Base-by-base conservation (phyloP, 352 stramenopile genomes). In the Phytophthora uliginosa region DNA sequence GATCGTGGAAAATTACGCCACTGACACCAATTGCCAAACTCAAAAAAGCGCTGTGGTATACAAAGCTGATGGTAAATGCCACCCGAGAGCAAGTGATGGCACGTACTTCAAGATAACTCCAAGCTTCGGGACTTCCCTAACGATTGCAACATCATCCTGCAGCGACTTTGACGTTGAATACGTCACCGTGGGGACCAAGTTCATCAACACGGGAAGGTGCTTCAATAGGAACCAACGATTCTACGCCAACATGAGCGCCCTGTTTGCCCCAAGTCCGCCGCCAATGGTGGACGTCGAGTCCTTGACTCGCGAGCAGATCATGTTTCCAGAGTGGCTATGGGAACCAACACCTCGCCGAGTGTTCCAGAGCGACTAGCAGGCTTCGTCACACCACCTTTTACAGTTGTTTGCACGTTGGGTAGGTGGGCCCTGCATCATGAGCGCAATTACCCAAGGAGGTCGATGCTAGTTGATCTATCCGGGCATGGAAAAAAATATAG, bases 291-390 rank as follows among this genome's bases (percentile, higher is more conserved):
- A 61, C 9, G 54, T 50, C 42, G 42, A 50, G 42, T 50, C 42
- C 2, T 51, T 52, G 48, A 66, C 59, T 22, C 45, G 45, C 8
- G 59, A 66, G 22, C n/a, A 59, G 31, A 66, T 66, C 26, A 55
- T 66, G 59, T 66, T 66, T 28, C 59, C 59, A 0, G 47, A 31
- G 26, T 66, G 59, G 59, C 47, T 66, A 13, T 66, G 59, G 59
- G 48, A 59, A 17, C 59, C 48, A 40, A 52, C 31, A 13, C 33
- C 47, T 15, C 59, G 47, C 10, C 59, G 48, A 24, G 22, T 66
- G n/a, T 66, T 66, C 45, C n/a, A 54, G 22, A 31, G 22, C 22
- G 48, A 54, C 22, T 54, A 54, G 12, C 48, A 22, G 18, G 42
- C 9, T 10, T 2, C 42, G 8, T 13, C 42, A 24, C 7, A 42